Conservation (phyloP, 1,284 basidiomycete species). For the Peniophora sp. region DNA sequence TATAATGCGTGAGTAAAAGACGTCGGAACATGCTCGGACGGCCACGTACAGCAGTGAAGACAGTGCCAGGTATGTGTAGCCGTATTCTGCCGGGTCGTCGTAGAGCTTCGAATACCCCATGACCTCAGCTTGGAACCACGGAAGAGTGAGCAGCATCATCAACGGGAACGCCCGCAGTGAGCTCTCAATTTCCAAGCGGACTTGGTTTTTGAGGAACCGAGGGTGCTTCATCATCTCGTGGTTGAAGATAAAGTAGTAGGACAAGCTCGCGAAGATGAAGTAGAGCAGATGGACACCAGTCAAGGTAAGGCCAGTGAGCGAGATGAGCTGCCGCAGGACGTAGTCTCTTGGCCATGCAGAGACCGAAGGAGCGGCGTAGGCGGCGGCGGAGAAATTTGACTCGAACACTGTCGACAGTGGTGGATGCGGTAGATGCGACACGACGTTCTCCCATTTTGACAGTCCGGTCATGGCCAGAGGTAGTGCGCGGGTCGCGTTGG, state of each 20-base stretch:
- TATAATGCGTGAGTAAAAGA: constrained; percentile 1
- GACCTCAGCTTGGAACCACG: constrained; percentile 92
- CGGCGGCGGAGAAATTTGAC: constrained; percentile 14
- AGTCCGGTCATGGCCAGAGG: constrained; percentile 20
- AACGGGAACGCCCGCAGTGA: constrained; percentile 76
- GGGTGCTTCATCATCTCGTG: constrained; percentile 96
- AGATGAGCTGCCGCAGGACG: constrained; percentile 72
- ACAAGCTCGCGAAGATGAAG: constrained; percentile 79
- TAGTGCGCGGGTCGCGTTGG: constrained; percentile 21
- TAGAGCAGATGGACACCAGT: constrained; percentile 80
- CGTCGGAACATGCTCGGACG: background rate
- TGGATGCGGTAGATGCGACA: constrained; percentile 54
- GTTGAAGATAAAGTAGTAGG: constrained; percentile 90
- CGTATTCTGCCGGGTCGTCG: constrained; percentile 66
- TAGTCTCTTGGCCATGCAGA: constrained; percentile 80
- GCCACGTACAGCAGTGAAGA: constrained; percentile 55
- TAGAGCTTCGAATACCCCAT: constrained; percentile 83
- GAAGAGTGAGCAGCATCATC: constrained; percentile 80
- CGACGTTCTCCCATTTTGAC: constrained; percentile 43
- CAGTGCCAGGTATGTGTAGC: constrained; percentile 55
- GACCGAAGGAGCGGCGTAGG: constrained; percentile 22
- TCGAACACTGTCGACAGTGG: constrained; percentile 21
- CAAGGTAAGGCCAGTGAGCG: constrained; percentile 70
- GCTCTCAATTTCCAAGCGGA: constrained; percentile 74
- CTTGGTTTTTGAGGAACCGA: constrained; percentile 85